phyloP scores from a whole-genome alignment of 1,284 basidiomycete genomes.

The Bondarzewia mesenterica region DNA sequence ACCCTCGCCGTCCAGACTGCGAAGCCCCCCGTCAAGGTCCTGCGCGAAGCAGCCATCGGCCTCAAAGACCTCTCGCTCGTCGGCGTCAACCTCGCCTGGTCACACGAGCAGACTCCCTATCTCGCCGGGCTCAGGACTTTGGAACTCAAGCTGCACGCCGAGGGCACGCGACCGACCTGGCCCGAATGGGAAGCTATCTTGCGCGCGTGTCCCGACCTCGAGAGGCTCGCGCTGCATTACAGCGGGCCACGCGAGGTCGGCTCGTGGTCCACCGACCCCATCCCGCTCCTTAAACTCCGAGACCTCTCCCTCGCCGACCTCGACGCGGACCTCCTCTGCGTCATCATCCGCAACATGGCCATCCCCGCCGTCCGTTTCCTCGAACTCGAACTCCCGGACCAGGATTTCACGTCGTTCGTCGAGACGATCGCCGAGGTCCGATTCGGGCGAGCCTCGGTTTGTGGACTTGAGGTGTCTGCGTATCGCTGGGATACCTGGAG shows the following conservation, averaged over 20 bases:
- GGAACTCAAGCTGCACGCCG: conserved; percentile 51
- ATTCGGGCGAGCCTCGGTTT: too few relatives aligned
- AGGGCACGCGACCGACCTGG: conserved; percentile 47
- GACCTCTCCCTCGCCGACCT: conserved; percentile 44
- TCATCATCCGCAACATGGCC: conserved; percentile 33
- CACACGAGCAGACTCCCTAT: conserved; percentile 35
- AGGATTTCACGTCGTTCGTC: conserved; percentile 41
- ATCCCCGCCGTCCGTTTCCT: conserved; percentile 37
- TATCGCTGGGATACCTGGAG: too few relatives aligned
- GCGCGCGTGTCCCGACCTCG: conserved; percentile 35
- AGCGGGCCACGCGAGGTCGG: conserved; percentile 40
- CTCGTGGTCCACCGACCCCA: conserved; percentile 25
- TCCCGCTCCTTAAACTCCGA: conserved; percentile 31
- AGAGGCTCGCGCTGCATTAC: conserved; percentile 44
- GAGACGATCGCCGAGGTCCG: conserved; percentile 12
- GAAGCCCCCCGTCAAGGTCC: conserved; percentile 46
- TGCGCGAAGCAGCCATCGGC: conserved; percentile 38
- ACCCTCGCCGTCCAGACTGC: conserved; percentile 44
- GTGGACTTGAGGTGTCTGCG: too few relatives aligned
- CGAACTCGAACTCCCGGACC: conserved; percentile 41
- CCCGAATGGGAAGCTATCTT: conserved; percentile 45
- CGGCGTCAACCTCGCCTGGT: conserved; percentile 57
- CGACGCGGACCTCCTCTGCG: conserved; percentile 42
- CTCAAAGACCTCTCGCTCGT: conserved; percentile 48
- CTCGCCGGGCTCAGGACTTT: conserved; percentile 39